phyloP scores from a whole-genome alignment of 2,329 filamentous ascomycete genomes.

The Alternaria sp. region DNA sequence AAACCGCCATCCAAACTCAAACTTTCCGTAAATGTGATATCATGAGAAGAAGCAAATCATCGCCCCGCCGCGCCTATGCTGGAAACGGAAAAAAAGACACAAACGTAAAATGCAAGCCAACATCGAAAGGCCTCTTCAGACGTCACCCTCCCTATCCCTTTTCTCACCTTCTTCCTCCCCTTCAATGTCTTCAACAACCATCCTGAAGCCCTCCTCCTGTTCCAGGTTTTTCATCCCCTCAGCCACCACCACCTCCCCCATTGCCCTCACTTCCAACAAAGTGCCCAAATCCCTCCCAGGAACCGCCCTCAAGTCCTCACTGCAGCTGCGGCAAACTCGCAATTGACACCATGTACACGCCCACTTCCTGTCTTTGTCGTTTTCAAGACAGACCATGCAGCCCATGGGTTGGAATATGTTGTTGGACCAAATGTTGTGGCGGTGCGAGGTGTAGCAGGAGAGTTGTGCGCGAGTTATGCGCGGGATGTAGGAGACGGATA shows the following conservation, averaged over 20 bases:
- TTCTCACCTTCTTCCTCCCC: conserved; percentile 7
- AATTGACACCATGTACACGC: conserved; percentile 51
- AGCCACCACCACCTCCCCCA: background rate
- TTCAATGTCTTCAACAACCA: conserved; percentile 18
- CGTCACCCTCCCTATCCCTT: background rate
- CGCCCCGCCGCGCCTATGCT: background rate
- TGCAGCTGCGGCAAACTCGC: conserved; percentile 45
- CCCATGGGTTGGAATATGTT: conserved; percentile 47
- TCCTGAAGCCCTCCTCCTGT: conserved; percentile 8
- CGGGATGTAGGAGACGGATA: conserved; percentile 29
- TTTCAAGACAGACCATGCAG: conserved; percentile 49
- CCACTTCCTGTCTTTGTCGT: conserved; percentile 40
- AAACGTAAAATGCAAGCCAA: background rate
- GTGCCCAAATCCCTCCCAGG: conserved; percentile 31
- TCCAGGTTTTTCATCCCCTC: background rate
- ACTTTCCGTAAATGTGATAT: conserved; percentile 4
- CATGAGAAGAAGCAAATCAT: background rate
- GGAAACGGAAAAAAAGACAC: background rate
- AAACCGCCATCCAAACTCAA: conserved; percentile 1
- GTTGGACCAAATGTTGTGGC: conserved; percentile 37
- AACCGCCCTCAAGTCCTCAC: conserved; percentile 32
- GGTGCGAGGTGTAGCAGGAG: conserved; percentile 46
- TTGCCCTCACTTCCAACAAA: conserved; percentile 30
- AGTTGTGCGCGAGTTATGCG: conserved; percentile 44
- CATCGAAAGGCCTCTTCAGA: background rate